These are phyloP conservation scores for Penicillium robsamsonii DNA, from an alignment of 495 filamentous ascomycete genomes.

Conservation along the genomic window DNA sequence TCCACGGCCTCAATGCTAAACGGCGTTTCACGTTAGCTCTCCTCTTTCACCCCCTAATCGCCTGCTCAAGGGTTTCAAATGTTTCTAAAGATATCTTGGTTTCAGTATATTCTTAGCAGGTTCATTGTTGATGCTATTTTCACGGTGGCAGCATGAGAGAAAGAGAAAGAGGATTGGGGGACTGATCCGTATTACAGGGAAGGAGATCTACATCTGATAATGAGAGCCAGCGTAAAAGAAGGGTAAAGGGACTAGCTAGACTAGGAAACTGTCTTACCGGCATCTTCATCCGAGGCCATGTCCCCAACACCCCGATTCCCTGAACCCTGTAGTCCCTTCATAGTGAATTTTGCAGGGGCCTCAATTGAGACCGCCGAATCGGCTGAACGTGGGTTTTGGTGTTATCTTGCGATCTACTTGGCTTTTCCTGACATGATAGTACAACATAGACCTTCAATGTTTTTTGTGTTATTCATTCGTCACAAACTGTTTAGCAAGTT, in stretches of 20 bases:
- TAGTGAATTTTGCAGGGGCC: not conserved
- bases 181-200: not conserved
- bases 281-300: not conserved
- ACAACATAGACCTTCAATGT: too few relatives aligned
- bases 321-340: not conserved
- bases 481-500: not conserved
- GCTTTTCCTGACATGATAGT: not conserved
- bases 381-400: not conserved
- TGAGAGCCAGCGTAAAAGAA: not conserved
- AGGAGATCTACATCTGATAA: not conserved
- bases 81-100: slow-evolving; percentile 18
- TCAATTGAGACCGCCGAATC: not conserved
- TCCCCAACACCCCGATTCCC: not conserved
- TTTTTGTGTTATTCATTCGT: too few relatives aligned
- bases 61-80: slow-evolving; percentile 6
- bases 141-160: not conserved
- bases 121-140: slow-evolving; percentile 11
- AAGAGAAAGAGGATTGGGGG: not conserved
- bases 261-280: not conserved
- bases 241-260: not conserved
- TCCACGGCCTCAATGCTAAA: slow-evolving; percentile 14
- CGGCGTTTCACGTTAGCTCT: slow-evolving; percentile 8
- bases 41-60: slow-evolving; percentile 6
- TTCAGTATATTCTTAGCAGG: not conserved
- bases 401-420: not conserved